Percentiles rank a stretch among this genome's conserved stretches.
Conservation (phyloP, 2,329 filamentous ascomycete genomes). For the Aureobasidium sp. region DNA sequence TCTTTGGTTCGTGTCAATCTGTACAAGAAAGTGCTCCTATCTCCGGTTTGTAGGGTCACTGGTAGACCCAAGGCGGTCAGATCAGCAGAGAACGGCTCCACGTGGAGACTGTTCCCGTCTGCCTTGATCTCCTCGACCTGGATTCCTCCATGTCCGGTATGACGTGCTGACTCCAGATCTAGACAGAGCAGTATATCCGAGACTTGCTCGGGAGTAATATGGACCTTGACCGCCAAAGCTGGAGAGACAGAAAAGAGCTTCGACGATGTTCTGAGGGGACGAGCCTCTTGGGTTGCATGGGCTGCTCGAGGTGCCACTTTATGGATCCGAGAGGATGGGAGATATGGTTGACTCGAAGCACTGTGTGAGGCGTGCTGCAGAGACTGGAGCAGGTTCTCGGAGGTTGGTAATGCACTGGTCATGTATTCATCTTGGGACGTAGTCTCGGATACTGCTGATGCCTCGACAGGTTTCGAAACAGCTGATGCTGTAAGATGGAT, state of each 20-base stretch:
- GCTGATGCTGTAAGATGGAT: constrained; percentile 50
- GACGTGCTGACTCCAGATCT: constrained; percentile 64
- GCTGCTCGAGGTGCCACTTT: constrained; percentile 59
- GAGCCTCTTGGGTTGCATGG: constrained; percentile 48
- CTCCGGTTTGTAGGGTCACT: constrained; percentile 56
- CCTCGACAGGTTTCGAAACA: constrained; percentile 41
- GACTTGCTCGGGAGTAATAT: constrained; percentile 53
- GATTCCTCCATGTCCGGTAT: constrained; percentile 54
- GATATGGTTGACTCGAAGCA: constrained; percentile 48
- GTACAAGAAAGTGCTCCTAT: constrained; percentile 67
- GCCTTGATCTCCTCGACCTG: constrained; percentile 52
- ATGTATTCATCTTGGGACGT: constrained; percentile 55
- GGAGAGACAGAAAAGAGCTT: constrained; percentile 44
- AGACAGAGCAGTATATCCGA: constrained; percentile 54
- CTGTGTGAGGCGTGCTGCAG: constrained; percentile 57
- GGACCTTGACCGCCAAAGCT: constrained; percentile 59
- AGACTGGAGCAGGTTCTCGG: constrained; percentile 63
- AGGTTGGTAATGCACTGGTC: constrained; percentile 55
- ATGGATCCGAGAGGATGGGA: constrained; percentile 64
- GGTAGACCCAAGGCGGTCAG: constrained; percentile 34
- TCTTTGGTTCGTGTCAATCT: constrained; percentile 40
- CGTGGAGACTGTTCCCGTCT: constrained; percentile 46
- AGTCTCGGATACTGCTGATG: background rate
- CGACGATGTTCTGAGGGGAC: constrained; percentile 55
- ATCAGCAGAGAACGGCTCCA: constrained; percentile 47